Conservation (phyloP, 768 basidiomycete genomes). For the Hebeloma cylindrosporum region DNA sequence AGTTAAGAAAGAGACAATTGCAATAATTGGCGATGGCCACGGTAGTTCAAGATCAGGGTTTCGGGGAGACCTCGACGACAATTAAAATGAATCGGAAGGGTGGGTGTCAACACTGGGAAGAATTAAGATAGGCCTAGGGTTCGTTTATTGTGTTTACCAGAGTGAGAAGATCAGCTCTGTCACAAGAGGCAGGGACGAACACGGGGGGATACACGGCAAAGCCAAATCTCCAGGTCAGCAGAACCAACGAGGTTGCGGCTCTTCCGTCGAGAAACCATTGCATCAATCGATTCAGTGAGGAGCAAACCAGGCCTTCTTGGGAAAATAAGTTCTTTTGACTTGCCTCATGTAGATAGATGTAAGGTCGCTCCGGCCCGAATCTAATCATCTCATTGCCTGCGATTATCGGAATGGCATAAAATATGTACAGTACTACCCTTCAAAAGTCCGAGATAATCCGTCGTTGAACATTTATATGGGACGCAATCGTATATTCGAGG, state of each 20-base stretch:
- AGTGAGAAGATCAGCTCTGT: conserved; percentile 29
- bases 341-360: conserved; percentile 4
- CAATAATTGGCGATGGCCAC: not conserved
- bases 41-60: conserved; percentile 8
- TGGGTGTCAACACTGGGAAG: conserved; percentile 7
- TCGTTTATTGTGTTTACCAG: conserved; percentile 29
- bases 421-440: conserved; percentile 7
- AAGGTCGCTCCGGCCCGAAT: conserved; percentile 3
- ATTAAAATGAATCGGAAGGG: conserved; percentile 10
- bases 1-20: not conserved
- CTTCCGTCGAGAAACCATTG: conserved; percentile 4
- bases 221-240: conserved; percentile 23
- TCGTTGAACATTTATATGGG: conserved; percentile 10
- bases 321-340: conserved; percentile 3
- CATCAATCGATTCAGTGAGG: not conserved
- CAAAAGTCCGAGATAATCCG: conserved; percentile 12
- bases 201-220: conserved; percentile 14
- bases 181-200: conserved; percentile 19
- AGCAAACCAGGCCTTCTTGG: no score
- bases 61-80: conserved; percentile 9
- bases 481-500: not conserved
- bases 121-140: conserved; percentile 17
- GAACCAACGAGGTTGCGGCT: conserved; percentile 33
- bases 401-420: conserved; percentile 1
- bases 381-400: conserved; percentile 8